Conservation (phyloP, 495 filamentous ascomycete species). For the Massariosphaeria phaeospora region DNA sequence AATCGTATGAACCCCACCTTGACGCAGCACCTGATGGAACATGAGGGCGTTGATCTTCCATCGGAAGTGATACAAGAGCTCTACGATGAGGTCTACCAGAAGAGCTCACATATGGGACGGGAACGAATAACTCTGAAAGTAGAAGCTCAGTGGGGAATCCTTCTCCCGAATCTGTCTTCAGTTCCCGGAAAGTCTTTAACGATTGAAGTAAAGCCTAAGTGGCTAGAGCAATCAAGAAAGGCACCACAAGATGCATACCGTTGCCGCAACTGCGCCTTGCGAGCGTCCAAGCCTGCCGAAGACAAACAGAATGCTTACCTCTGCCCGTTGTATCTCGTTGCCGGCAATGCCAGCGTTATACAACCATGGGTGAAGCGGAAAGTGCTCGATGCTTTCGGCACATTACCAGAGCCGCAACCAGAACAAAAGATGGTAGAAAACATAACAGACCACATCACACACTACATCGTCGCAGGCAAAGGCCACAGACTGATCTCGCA, state of each 20-base stretch:
- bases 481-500: slow-evolving; percentile 34
- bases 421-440: background rate
- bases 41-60: slow-evolving; percentile 51
- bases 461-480: slow-evolving; percentile 15
- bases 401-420: background rate
- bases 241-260: slow-evolving; percentile 60
- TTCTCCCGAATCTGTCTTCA: slow-evolving; percentile 77
- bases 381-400: background rate
- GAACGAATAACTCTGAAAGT: background rate
- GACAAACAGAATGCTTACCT: slow-evolving; percentile 30
- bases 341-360: slow-evolving; percentile 39
- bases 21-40: slow-evolving; percentile 55
- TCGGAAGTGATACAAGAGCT: slow-evolving; percentile 6
- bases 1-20: too few relatives aligned
- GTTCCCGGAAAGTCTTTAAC: slow-evolving; percentile 33
- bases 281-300: slow-evolving; percentile 40
- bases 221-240: slow-evolving; percentile 77
- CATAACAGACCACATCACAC: background rate
- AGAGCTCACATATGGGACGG: too few relatives aligned
- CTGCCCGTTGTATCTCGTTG: slow-evolving; percentile 57
- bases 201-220: slow-evolving; percentile 91
- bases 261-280: slow-evolving; percentile 82
- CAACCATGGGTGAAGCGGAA: slow-evolving; percentile 20
- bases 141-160: slow-evolving; percentile 46
- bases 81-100: background rate